phyloP scores from a whole-genome alignment of 345 rosid species.

The Eucalyptus urophylla region DNA sequence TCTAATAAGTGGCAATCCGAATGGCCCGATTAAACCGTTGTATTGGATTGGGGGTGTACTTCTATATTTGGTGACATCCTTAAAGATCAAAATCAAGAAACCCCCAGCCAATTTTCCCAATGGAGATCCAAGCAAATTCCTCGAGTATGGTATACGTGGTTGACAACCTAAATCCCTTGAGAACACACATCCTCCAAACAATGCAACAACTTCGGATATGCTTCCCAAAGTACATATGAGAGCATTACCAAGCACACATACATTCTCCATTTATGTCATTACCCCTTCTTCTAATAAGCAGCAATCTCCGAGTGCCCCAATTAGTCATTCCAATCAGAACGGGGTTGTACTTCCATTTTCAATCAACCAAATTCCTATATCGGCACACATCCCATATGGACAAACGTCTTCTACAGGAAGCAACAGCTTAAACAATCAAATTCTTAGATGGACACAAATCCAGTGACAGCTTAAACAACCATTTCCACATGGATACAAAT shows the following conservation, averaged over 20 bases:
- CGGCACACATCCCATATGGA: background rate
- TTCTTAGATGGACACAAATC: background rate
- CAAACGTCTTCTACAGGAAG: background rate
- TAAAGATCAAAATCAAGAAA: background rate
- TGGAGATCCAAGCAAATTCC: background rate
- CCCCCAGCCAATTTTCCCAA: background rate
- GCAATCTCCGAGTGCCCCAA: background rate
- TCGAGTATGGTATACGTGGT: background rate
- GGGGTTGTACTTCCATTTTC: background rate
- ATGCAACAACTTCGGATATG: background rate
- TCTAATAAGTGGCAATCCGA: background rate
- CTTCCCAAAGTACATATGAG: background rate
- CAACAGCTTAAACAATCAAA: background rate
- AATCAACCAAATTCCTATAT: background rate
- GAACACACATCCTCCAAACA: background rate
- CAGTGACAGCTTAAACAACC: accelerated
- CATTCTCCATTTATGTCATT: background rate
- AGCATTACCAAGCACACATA: background rate
- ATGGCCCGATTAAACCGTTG: background rate
- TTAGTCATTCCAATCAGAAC: background rate
- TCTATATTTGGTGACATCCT: background rate
- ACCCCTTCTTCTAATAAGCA: background rate
- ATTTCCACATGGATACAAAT: too few species aligned
- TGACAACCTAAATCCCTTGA: background rate
- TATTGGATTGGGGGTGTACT: background rate